Percentiles rank a stretch among this genome's conserved stretches.
Evolutionary conservation across 768 basidiomycete species (phyloP).

Genomic region (Phaeotremella fagi): DNA sequence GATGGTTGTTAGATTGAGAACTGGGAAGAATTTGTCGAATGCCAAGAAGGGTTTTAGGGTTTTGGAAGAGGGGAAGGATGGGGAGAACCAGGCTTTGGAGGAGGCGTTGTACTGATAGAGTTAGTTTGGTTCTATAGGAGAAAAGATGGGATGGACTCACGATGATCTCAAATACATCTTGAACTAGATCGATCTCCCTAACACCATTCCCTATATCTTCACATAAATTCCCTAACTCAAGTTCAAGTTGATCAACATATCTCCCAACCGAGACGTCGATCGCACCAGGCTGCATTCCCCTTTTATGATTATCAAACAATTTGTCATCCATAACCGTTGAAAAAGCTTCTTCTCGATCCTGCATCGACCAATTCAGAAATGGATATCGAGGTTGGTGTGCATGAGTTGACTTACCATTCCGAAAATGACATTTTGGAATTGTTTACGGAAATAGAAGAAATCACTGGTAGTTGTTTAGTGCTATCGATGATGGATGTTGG

Average conservation of each 20-base stretch:
- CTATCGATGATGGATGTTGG: too few species aligned
- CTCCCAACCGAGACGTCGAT: slow-evolving; percentile 8
- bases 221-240: background rate
- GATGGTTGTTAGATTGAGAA: slow-evolving; percentile 16
- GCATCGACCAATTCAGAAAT: background rate
- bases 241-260: slow-evolving; percentile 18
- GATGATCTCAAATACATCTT: slow-evolving; percentile 14
- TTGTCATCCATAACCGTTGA: slow-evolving; percentile 9
- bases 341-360: background rate
- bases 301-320: slow-evolving; percentile 18
- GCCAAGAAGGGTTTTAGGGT: slow-evolving; percentile 10
- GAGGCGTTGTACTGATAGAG: slow-evolving; percentile 26
- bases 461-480: slow-evolving; percentile 12
- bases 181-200: slow-evolving; percentile 12
- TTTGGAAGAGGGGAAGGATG: slow-evolving; percentile 15
- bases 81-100: slow-evolving; percentile 20
- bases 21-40: slow-evolving; percentile 20
- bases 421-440: slow-evolving; percentile 8
- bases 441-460: slow-evolving; percentile 11
- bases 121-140: background rate
- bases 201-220: slow-evolving; percentile 1
- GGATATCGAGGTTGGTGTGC: background rate
- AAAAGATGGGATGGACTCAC: slow-evolving; percentile 7
- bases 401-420: slow-evolving; percentile 14
- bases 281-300: slow-evolving; percentile 17